phyloP scores from a whole-genome alignment of 441 rosid species.

The Metrosideros polymorpha region DNA sequence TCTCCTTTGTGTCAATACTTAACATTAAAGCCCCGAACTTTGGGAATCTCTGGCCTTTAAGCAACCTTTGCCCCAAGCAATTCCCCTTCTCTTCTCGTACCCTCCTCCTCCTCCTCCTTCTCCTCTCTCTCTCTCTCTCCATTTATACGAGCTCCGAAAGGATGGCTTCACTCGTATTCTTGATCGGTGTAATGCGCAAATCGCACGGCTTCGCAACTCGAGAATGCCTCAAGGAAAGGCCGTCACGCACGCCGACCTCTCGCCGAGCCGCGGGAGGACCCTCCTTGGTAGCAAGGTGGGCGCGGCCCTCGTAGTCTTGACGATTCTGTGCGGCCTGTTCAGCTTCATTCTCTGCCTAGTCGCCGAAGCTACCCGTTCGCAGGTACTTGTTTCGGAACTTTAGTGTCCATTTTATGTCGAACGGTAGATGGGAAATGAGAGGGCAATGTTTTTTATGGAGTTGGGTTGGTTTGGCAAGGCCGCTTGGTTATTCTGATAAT shows the following conservation, averaged over 20 bases:
- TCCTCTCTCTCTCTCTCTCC: not conserved
- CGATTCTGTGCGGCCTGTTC: conserved; percentile 57
- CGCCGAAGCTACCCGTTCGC: conserved; percentile 90
- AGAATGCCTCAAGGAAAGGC: conserved; percentile 40
- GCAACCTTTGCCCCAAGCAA: conserved; percentile 93
- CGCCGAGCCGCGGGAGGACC: conserved; percentile 38
- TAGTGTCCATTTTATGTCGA: no score
- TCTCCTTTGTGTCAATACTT: conserved; percentile 14
- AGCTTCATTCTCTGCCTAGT: conserved; percentile 78
- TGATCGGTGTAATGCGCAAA: not conserved
- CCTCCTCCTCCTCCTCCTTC: no score
- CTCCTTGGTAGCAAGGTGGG: conserved; percentile 73
- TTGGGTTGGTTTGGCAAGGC: not conserved
- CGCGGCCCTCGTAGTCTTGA: conserved; percentile 32
- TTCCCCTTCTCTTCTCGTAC: conserved; percentile 21
- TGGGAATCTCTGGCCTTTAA: conserved; percentile 75
- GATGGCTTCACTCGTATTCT: not conserved
- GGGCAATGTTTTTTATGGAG: not conserved
- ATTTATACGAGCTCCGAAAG: not conserved
- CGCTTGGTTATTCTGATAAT: not conserved
- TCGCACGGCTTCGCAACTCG: not conserved
- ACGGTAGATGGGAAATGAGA: no score
- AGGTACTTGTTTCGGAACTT: conserved; percentile 22
- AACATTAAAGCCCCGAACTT: conserved; percentile 23
- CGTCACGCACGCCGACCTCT: conserved; percentile 83